Evolutionary conservation across 768 basidiomycete genomes (phyloP).

Genomic region (Lyophyllum shimeji): DNA sequence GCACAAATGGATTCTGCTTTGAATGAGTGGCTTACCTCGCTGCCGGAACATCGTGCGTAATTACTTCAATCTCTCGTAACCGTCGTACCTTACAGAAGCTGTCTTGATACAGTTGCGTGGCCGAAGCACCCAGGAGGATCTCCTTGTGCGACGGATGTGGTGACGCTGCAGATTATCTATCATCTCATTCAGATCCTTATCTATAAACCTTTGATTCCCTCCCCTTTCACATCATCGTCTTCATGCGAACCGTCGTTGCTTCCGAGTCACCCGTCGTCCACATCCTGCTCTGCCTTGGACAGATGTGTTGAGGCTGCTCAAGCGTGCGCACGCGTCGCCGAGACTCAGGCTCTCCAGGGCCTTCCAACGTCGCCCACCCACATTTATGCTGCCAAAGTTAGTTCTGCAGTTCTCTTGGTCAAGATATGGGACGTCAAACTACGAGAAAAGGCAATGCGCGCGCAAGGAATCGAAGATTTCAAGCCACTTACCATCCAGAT

Average conservation of each 20-base stretch:
- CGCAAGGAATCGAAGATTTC: constrained; percentile 26
- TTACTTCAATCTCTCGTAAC: background rate
- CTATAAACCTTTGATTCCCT: constrained; percentile 66
- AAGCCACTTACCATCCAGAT: constrained; percentile 30
- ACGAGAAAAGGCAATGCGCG: constrained; percentile 37
- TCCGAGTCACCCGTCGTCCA: constrained; percentile 19
- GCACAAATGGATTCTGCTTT: constrained; percentile 68
- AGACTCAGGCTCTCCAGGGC: constrained; percentile 46
- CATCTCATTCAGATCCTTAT: constrained; percentile 65
- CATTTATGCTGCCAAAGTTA: constrained; percentile 47
- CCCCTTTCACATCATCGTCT: constrained; percentile 8
- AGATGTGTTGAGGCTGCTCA: constrained; percentile 63
- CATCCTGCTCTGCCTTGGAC: constrained; percentile 48
- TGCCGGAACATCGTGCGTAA: constrained; percentile 66
- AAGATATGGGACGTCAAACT: constrained; percentile 58
- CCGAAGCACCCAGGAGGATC: constrained; percentile 48
- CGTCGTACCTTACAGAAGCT: background rate
- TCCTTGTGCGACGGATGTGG: constrained; percentile 54
- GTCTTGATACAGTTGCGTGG: constrained; percentile 51
- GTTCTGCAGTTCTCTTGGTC: constrained; percentile 52
- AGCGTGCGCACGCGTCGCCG: constrained; percentile 59
- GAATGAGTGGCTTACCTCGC: constrained; percentile 67
- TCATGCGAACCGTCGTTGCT: background rate
- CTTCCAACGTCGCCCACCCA: constrained; percentile 41
- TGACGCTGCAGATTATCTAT: constrained; percentile 56